phyloP scores from a whole-genome alignment of 2,329 filamentous ascomycete genomes.

The Aspergillus unguis region DNA sequence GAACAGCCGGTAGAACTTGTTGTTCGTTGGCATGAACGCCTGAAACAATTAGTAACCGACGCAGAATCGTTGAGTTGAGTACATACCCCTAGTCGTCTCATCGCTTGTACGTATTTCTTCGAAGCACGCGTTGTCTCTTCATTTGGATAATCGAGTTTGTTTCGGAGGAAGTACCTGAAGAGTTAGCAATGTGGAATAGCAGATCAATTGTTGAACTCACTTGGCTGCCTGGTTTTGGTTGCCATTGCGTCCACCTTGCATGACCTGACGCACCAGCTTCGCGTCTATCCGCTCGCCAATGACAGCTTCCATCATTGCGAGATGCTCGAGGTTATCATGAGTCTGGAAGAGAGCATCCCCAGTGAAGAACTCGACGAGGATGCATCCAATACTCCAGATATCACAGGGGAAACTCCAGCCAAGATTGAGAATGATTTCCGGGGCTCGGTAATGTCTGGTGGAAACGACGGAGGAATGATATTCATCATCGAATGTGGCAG shows the following conservation, averaged over 20 bases:
- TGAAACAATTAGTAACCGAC: constrained; percentile 32
- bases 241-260: constrained; percentile 46
- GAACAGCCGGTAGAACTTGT: constrained; percentile 60
- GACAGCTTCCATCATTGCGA: constrained; percentile 67
- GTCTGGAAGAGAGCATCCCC: constrained; percentile 67
- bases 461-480: constrained; percentile 67
- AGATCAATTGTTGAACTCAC: constrained; percentile 41
- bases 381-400: constrained; percentile 68
- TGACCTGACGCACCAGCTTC: constrained; percentile 53
- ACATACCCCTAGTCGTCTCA: constrained; percentile 60
- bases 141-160: constrained; percentile 62
- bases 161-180: constrained; percentile 52
- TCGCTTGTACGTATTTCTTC: constrained; percentile 65
- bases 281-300: constrained; percentile 56
- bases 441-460: constrained; percentile 63
- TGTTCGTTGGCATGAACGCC: constrained; percentile 61
- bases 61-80: neutral
- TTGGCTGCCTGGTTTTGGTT: constrained; percentile 54
- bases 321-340: constrained; percentile 65
- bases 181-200: constrained; percentile 28
- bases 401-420: constrained; percentile 68
- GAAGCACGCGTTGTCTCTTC: constrained; percentile 61
- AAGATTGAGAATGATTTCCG: constrained; percentile 65
- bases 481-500: constrained; percentile 65
- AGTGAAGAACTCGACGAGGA: constrained; percentile 66